Evolutionary conservation across 208 protist species (phyloP).

Genomic region (Trypanosoma mega): DNA sequence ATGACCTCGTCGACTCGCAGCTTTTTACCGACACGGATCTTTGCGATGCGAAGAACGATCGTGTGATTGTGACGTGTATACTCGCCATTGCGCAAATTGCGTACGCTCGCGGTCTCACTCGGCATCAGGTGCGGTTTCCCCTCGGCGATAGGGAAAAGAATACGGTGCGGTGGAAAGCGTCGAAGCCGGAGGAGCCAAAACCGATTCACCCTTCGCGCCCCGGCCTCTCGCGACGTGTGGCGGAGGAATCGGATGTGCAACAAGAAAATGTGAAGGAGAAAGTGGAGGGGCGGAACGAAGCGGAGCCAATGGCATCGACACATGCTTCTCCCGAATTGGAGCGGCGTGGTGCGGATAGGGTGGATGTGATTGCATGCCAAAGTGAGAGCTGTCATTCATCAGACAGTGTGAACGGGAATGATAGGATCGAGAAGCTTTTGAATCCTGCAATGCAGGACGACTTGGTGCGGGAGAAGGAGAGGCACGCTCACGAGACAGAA

Average conservation of each 20-base stretch:
- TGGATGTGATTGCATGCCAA: too few species aligned
- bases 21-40: conserved; percentile 78
- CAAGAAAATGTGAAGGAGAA: conserved; percentile 11
- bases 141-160: conserved; percentile 68
- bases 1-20: conserved; percentile 50
- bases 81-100: conserved; percentile 66
- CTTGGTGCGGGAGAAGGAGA: too few species aligned
- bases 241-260: conserved; percentile 17
- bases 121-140: conserved; percentile 40
- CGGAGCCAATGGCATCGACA: conserved; percentile 1
- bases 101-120: conserved; percentile 39
- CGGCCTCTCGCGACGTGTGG: too few species aligned
- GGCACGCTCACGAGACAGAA: too few species aligned
- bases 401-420: too few species aligned
- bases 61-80: conserved; percentile 76
- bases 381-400: too few species aligned
- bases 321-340: neutral
- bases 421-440: too few species aligned
- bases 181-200: conserved; percentile 37
- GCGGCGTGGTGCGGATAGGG: too few species aligned
- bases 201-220: too few species aligned
- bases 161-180: conserved; percentile 23
- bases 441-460: too few species aligned
- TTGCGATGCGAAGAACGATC: conserved; percentile 68
- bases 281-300: conserved; percentile 2